Base-by-base conservation (phyloP, 2,329 filamentous ascomycete species). In the Aspergillus sp. region DNA sequence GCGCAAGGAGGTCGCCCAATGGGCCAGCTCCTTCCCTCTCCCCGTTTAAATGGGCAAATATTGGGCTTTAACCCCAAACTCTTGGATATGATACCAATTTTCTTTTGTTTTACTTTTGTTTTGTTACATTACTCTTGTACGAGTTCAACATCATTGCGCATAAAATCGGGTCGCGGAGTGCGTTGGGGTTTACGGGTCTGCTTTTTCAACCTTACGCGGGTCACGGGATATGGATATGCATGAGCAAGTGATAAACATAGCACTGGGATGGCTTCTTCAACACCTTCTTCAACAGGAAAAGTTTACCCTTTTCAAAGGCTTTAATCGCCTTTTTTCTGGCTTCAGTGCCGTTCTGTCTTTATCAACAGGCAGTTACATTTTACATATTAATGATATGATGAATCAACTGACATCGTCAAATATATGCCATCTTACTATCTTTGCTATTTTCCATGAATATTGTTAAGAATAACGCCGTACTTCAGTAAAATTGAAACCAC, bases 1-100 rank as follows among this genome's bases (percentile, higher is more conserved):
- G 75, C 90, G 88, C 82, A 89, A 91, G 82, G 93, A 98, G 84
- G 92, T 99, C 75, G 83, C 91, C 47, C 80, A 80, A 49, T 99
- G 93, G 93, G 91, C 90, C 73, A 84, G 84, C 74, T 86, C 85
- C 66, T 99, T 97, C 90, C 95, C 95, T 72, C 89, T 99, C 62
- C 95, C 95, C 61, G 70, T 77, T 58, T 77, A 77, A 75, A 65
- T 55, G 51, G 33, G 27, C 35, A 56, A 33, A 43, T 45, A 33
- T 21, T 39, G 49, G 48, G 58, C 52, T 21, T 52, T 40, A 50
- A 48, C 27, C 4, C 52, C 15, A 33, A n/a, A 46, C n/a, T 45
- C 51, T 60, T 57, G 54, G 40, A 59, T 60, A 59, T 66, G 62
- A 64, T 64, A 63, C 60, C 61, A 63, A 57, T 55, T 57, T 46